Evolutionary conservation across 352 stramenopile species (phyloP), one percentile per base, ranked within the genome.

Genomic region (Phytophthora pisi): DNA sequence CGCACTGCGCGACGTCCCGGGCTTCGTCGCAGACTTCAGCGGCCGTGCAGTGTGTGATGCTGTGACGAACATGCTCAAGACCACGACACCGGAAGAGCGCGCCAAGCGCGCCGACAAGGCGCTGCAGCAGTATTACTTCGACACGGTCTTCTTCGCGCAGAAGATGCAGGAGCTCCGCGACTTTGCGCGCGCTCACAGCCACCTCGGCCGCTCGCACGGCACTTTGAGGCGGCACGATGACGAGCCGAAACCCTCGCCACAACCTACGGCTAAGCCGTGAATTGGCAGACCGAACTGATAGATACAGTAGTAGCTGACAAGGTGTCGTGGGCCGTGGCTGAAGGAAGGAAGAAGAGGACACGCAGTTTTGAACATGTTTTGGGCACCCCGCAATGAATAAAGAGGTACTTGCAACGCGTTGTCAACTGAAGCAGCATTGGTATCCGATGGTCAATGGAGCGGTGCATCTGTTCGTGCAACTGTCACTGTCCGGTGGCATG

Each of bases 121-220:
- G 2, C 68, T 74, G 42, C 77, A 89, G 61, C 81, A 87, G 58
- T 90, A 88, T 60, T 79, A 86, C 50, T 81, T 77, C 38, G 77
- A 92, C 70, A 84, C 76, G 26, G 72, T 85, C 47, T 89, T 90
- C 61, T 91, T 92, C 50, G 70, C 72, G 13, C 67, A 75, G 4
- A 79, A 78, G 10, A 91, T 91, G 81, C 57, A 71, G 36, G 60
- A 82, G 51, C 63, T 91, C 24, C 77, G 74, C 7, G 63, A 73
- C 24, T 78, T 74, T 23, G 72, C 74, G 0, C 76, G 74, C 4
- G 65, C 59, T 18, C 63, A 79, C 8, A 70, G 64, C 26, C 58
- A 75, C 26, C 26, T 65, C 8, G 64, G 58, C 5, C 61, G 49
- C 7, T 45, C 28, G 45, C 67, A 68, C 30, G 64, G 69, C 49